Evolutionary conservation across 768 basidiomycete species (phyloP).

Genomic region (Hortiboletus campestris): DNA sequence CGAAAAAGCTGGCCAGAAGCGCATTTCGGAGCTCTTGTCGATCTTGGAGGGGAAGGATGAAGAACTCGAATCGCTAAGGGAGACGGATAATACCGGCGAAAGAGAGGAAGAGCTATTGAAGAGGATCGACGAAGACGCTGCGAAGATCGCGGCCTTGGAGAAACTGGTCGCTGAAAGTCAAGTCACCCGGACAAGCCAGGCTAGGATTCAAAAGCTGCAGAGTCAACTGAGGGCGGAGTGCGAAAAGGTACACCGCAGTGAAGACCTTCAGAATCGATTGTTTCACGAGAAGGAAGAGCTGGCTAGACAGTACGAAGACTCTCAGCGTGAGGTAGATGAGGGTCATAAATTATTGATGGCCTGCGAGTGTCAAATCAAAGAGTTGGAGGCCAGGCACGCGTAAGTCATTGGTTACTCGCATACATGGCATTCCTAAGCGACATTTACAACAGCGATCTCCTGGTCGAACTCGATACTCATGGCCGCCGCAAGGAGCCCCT

Average conservation of each 20-base stretch:
- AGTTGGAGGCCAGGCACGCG: constrained; percentile 27
- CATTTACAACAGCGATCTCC: constrained; percentile 17
- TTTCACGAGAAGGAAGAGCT: constrained; percentile 54
- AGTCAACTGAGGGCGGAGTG: constrained; percentile 42
- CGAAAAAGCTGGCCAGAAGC: constrained; percentile 46
- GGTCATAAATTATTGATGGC: constrained; percentile 20
- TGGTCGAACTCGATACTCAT: constrained; percentile 16
- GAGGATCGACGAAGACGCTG: constrained; percentile 72
- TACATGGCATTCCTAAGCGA: neutral
- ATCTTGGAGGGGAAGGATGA: constrained; percentile 56
- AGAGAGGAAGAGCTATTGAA: constrained; percentile 62
- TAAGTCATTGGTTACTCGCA: constrained; percentile 13
- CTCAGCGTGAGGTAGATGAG: constrained; percentile 32
- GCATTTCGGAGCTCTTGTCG: constrained; percentile 43
- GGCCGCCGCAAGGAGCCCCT: neutral
- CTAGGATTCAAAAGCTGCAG: constrained; percentile 42
- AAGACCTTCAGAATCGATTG: constrained; percentile 46
- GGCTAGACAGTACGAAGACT: constrained; percentile 41
- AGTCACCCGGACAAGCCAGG: constrained; percentile 29
- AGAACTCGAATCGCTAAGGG: constrained; percentile 49
- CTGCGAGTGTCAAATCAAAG: constrained; percentile 24
- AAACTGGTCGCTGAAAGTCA: constrained; percentile 42
- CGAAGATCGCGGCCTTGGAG: constrained; percentile 60
- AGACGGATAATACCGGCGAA: constrained; percentile 37
- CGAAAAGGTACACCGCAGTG: constrained; percentile 38